These are phyloP conservation scores for Acer yangbiense DNA, from an alignment of 345 rosid species.

Conservation along the genomic window DNA sequence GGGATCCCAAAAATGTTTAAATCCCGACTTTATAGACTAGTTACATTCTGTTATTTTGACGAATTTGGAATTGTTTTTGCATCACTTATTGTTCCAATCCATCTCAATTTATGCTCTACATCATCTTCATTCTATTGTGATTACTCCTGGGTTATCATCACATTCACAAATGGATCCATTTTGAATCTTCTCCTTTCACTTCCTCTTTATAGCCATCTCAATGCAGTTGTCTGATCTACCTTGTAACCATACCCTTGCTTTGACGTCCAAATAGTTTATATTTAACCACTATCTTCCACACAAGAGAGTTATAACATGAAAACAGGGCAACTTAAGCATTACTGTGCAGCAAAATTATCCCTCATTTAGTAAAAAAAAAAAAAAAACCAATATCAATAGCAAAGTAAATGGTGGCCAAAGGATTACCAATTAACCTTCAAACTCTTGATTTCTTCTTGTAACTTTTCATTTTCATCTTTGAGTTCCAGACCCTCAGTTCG, in stretches of 20 bases:
- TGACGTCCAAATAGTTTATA: neutral
- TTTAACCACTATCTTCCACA: neutral
- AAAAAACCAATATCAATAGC: neutral
- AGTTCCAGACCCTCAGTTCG: slow-evolving; percentile 73
- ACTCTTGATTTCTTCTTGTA: slow-evolving; percentile 75
- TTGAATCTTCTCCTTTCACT: neutral
- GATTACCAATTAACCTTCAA: slow-evolving; percentile 57
- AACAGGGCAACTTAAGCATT: neutral
- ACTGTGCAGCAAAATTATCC: neutral
- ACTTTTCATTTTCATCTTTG: slow-evolving; percentile 75
- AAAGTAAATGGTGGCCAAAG: neutral
- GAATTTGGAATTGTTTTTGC: neutral
- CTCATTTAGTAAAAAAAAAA: neutral
- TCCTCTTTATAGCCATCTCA: neutral
- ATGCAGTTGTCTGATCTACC: neutral
- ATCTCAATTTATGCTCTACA: slow-evolving; percentile 4
- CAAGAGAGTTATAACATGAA: neutral
- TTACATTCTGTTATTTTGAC: neutral
- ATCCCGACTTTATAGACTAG: neutral
- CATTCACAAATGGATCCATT: neutral
- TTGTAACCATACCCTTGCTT: neutral
- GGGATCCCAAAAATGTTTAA: neutral
- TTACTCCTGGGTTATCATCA: neutral
- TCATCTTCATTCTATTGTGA: neutral
- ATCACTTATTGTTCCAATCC: neutral